Evolutionary conservation across 371 early-diverging fungal species (phyloP).

Genomic region (Mortierella sp.): DNA sequence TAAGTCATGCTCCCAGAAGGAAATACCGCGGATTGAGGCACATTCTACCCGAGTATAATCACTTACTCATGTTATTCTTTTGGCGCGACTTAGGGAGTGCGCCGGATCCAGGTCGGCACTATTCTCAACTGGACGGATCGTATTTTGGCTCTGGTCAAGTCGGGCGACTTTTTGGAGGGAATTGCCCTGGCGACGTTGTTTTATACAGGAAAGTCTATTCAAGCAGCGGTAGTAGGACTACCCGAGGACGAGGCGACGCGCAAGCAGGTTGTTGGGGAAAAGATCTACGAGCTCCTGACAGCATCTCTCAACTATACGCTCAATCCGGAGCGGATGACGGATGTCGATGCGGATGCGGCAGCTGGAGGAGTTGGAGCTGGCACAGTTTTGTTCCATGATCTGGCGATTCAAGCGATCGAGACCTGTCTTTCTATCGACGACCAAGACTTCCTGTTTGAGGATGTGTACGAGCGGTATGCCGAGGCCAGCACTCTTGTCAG

Average conservation of each 20-base stretch:
- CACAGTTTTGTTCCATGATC: constrained; percentile 64
- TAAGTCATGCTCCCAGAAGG: constrained; percentile 38
- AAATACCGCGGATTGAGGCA: background rate
- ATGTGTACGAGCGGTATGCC: constrained; percentile 79
- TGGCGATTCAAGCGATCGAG: constrained; percentile 74
- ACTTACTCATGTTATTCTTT: background rate
- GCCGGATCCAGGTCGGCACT: constrained; percentile 75
- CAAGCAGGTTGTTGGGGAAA: constrained; percentile 72
- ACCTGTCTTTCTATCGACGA: constrained; percentile 78
- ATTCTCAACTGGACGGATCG: constrained; percentile 85
- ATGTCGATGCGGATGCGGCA: constrained; percentile 59
- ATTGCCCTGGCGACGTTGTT: constrained; percentile 77
- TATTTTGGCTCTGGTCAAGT: constrained; percentile 74
- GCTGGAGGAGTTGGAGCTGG: constrained; percentile 61
- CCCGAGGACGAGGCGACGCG: constrained; percentile 75
- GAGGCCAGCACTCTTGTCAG: constrained; percentile 65
- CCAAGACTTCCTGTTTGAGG: constrained; percentile 78
- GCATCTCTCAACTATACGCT: constrained; percentile 79
- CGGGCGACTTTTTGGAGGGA: constrained; percentile 81
- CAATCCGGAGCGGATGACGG: constrained; percentile 66
- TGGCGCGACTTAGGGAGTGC: constrained; percentile 65
- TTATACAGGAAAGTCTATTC: constrained; percentile 72
- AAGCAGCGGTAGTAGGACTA: constrained; percentile 78
- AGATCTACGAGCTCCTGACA: constrained; percentile 74
- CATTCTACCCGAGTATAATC: background rate